Conservation (phyloP, 225 moss, liverwort and hornwort species). For the Climacium dendroides region DNA sequence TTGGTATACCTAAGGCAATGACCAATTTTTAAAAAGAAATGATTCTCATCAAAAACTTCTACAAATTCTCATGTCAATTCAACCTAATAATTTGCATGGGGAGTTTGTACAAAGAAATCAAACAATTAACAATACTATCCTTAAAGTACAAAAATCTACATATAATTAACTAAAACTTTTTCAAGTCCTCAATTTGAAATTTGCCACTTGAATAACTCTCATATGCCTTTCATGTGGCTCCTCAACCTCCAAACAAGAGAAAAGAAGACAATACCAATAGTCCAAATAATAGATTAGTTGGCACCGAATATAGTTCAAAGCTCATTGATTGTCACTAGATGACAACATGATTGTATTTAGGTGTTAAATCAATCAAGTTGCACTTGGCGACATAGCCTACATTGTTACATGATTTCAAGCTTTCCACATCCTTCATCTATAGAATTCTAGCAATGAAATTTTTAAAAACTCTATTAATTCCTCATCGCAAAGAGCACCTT, state of each 20-base stretch:
- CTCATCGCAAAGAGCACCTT: neutral
- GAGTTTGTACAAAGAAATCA: neutral
- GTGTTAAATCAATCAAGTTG: neutral
- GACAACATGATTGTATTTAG: neutral
- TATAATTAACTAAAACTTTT: neutral
- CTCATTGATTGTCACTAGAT: neutral
- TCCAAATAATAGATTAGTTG: no score
- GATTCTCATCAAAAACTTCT: neutral
- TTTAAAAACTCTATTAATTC: neutral
- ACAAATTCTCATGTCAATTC: no score
- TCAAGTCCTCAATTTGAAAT: no score
- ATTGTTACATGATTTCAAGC: neutral
- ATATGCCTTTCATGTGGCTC: rapidly evolving
- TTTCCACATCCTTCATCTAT: neutral
- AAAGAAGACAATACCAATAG: no score
- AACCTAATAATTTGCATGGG: neutral
- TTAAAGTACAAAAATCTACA: neutral
- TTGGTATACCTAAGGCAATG: no score
- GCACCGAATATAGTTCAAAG: neutral
- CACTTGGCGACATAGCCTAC: rapidly evolving
- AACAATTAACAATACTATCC: neutral
- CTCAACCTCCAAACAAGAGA: no score
- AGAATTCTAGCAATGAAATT: rapidly evolving
- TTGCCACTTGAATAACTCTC: no score
- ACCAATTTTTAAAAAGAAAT: no score